These are phyloP conservation scores for Bretziella fagacearum DNA, from an alignment of 2,329 filamentous ascomycete genomes.

Conservation along the genomic window DNA sequence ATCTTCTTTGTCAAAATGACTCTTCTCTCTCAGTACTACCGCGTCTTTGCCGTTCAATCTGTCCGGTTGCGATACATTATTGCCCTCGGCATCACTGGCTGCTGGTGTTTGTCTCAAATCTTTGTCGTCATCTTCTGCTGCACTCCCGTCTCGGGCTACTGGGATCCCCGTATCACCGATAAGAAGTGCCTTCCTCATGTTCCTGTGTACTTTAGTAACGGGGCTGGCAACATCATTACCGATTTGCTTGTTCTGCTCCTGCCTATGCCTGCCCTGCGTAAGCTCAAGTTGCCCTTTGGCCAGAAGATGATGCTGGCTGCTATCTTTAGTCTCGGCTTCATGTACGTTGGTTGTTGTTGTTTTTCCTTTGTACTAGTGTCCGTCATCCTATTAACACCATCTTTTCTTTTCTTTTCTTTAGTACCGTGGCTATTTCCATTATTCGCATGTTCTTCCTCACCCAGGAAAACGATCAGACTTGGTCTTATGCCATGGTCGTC, in stretches of 20 bases:
- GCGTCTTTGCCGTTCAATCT: constrained; percentile 18
- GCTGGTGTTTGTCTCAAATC: constrained; percentile 19
- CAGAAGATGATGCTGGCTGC: constrained; percentile 20
- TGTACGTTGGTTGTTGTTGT: constrained; percentile 17
- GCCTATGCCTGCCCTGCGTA: constrained; percentile 24
- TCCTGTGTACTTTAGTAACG: constrained; percentile 21
- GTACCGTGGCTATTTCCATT: constrained; percentile 22
- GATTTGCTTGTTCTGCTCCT: constrained; percentile 24
- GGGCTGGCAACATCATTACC: constrained; percentile 23
- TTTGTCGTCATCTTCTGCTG: constrained; percentile 12
- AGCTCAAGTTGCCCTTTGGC: constrained; percentile 20
- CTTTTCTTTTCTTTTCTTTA: constrained; percentile 9
- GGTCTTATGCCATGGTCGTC: constrained; percentile 21
- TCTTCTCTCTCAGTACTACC: constrained; percentile 22
- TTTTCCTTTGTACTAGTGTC: not conserved
- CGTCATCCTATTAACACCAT: not conserved
- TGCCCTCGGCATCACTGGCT: constrained; percentile 18
- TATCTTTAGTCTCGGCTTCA: constrained; percentile 21
- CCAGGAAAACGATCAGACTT: constrained; percentile 19
- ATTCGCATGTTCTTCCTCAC: constrained; percentile 21
- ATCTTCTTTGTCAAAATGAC: constrained; percentile 22
- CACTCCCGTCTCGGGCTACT: constrained; percentile 16
- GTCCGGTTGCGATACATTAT: constrained; percentile 19
- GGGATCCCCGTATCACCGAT: constrained; percentile 18
- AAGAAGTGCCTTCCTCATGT: constrained; percentile 19